Evolutionary conservation across 805 yeast species (phyloP).

Genomic region (Kodamaea neixiangensis): DNA sequence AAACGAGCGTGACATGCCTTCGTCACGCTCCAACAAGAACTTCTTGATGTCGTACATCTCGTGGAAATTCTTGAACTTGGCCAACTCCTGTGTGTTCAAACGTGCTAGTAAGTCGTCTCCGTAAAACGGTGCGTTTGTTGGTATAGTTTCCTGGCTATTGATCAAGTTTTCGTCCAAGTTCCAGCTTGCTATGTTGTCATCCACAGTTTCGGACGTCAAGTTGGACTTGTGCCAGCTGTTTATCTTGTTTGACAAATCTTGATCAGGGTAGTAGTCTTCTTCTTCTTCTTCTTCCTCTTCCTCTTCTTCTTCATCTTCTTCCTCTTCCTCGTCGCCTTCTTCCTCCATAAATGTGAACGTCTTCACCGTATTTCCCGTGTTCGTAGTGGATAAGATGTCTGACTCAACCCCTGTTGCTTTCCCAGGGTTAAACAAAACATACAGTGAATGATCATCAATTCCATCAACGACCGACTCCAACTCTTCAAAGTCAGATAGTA

Average conservation of each 20-base stretch:
- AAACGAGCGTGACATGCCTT: slow-evolving; percentile 3
- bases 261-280: slow-evolving; percentile 1
- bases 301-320: slow-evolving; percentile 9
- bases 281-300: slow-evolving; percentile 5
- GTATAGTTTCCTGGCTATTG: slow-evolving; percentile 6
- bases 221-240: slow-evolving; percentile 16
- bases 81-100: slow-evolving; percentile 24
- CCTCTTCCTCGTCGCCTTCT: slow-evolving; percentile 12
- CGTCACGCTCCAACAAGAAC: slow-evolving; percentile 9
- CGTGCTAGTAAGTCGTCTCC: slow-evolving; percentile 33
- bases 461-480: slow-evolving; percentile 10
- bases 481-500: slow-evolving; percentile 17
- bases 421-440: slow-evolving; percentile 17
- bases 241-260: slow-evolving; percentile 13
- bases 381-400: slow-evolving; percentile 16
- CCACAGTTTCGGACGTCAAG: slow-evolving; percentile 19
- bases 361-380: slow-evolving; percentile 14
- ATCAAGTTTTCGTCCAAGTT: slow-evolving; percentile 32
- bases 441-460: slow-evolving; percentile 17
- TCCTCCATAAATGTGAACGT: slow-evolving; percentile 9
- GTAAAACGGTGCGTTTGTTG: slow-evolving; percentile 21
- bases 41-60: slow-evolving; percentile 15
- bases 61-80: slow-evolving; percentile 27
- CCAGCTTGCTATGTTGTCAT: slow-evolving; percentile 41
- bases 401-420: slow-evolving; percentile 8